Base-by-base conservation (phyloP, 2,329 filamentous ascomycete genomes). In the Penicillium sp. region DNA sequence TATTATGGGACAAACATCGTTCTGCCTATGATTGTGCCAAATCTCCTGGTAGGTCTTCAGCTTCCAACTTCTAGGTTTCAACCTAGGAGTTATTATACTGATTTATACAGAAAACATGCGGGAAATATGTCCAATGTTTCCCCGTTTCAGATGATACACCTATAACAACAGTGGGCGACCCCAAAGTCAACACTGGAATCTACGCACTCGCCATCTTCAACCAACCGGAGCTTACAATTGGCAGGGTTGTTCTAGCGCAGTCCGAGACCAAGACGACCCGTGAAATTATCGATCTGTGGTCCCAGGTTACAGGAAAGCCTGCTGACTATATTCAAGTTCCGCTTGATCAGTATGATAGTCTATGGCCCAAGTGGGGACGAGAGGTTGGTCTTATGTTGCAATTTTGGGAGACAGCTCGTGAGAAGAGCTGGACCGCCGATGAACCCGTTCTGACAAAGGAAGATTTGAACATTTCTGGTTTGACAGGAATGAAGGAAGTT, bases 1-100 rank as follows among this genome's bases (percentile, higher is more conserved):
- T 75, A 62, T 37, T 79, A 74, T 49, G 69, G 69, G 2, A 58
- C 57, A 4, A 79, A 77, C 41, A 61, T 72, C 33, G 26, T 50
- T 14, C 56, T 52, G 48, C 64, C 69, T 10, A 58, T 68, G 38
- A 69, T 71, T 40, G 58, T 44, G 8, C 67, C 62, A 2, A 66
- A 56, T 36, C 55, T 62, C n/a, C 28, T 69, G 10, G 65, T 67
- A 48, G 5, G 46, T 49, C 22, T 22, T 22, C 22, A 22, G 22
- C 22, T 2, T 33, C 19, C 6, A 46, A 12, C 8, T 6, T n/a
- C n/a, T n/a, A n/a, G n/a, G n/a, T n/a, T n/a, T 46, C 41, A 30
- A 17, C 2, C n/a, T n/a, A 17, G 10, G 7, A 17, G 14, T 4
- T 9, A 30, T 12, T 16, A 8, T 35, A 35, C 19, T 35, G 3